These are phyloP conservation scores for Pseudogymnoascus sp. DNA, from an alignment of 2,329 filamentous ascomycete species.

Conservation along the genomic window DNA sequence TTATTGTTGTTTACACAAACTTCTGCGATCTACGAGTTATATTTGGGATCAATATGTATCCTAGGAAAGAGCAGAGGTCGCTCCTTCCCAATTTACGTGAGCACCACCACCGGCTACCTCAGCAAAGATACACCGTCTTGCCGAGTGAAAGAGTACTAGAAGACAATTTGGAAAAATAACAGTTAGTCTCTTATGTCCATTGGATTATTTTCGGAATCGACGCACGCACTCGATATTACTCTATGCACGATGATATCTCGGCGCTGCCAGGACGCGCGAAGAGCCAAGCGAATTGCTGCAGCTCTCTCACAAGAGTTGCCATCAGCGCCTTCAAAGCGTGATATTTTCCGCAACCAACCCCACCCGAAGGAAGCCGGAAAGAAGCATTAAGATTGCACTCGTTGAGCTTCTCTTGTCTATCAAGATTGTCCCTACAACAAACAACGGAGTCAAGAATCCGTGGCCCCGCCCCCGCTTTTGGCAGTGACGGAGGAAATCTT, in stretches of 20 bases:
- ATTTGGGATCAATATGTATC: slow-evolving; percentile 5
- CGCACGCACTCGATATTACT: neutral
- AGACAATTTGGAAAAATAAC: neutral
- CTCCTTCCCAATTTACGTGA: neutral
- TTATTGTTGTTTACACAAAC: neutral
- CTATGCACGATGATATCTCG: neutral
- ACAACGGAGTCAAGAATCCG: neutral
- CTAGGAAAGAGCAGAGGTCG: neutral
- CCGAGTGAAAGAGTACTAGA: neutral
- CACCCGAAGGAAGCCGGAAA: neutral
- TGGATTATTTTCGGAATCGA: neutral
- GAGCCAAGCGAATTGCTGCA: neutral
- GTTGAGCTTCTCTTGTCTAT: neutral
- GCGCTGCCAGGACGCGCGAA: neutral
- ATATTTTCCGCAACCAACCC: neutral
- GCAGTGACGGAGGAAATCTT: neutral
- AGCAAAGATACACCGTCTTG: neutral
- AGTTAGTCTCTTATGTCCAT: neutral
- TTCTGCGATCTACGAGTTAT: neutral
- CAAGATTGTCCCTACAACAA: neutral
- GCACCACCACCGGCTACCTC: neutral
- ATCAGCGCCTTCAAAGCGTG: neutral
- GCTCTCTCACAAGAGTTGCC: neutral
- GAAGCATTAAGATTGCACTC: neutral
- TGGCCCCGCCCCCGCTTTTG: neutral